These are phyloP conservation scores for Kluyveromyces siamensis DNA, from an alignment of 805 yeast genomes.

Conservation along the genomic window DNA sequence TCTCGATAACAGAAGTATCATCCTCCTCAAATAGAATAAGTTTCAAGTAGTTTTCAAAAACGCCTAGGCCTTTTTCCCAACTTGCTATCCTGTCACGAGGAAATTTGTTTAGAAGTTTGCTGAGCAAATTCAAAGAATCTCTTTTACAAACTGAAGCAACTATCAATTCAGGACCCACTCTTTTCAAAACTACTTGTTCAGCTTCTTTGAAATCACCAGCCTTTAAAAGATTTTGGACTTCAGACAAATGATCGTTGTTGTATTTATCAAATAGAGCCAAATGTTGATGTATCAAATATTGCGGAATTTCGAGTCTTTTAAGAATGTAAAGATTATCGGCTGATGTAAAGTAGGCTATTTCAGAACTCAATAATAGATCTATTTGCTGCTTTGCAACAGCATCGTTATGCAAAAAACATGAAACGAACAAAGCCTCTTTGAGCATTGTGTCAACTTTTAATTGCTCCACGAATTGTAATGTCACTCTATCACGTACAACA, in stretches of 20 bases:
- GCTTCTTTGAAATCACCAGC: conserved; percentile 60
- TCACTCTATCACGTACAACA: conserved; percentile 30
- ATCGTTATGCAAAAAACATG: conserved; percentile 48
- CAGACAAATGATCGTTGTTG: conserved; percentile 44
- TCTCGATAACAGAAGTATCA: conserved; percentile 26
- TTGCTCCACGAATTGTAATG: conserved; percentile 41
- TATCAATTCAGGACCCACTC: conserved; percentile 68
- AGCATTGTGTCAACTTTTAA: conserved; percentile 39
- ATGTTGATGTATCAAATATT: conserved; percentile 41
- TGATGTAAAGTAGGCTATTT: conserved; percentile 15
- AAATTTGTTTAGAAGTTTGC: conserved; percentile 32
- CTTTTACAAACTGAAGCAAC: conserved; percentile 34
- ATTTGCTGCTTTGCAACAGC: conserved; percentile 35
- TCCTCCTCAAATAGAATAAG: conserved; percentile 18
- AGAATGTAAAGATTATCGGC: conserved; percentile 15
- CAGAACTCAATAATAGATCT: conserved; percentile 18
- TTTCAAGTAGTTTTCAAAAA: conserved; percentile 44
- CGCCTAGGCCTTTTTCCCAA: conserved; percentile 52
- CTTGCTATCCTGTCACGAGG: conserved; percentile 36
- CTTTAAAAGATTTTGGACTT: conserved; percentile 49
- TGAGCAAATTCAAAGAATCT: conserved; percentile 22
- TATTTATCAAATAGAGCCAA: conserved; percentile 48
- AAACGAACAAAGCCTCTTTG: conserved; percentile 55
- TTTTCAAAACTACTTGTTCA: conserved; percentile 42
- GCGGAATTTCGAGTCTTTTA: conserved; percentile 41